Evolutionary conservation across 1,284 basidiomycete species (phyloP).

Genomic region (Ceratobasidium sp.): DNA sequence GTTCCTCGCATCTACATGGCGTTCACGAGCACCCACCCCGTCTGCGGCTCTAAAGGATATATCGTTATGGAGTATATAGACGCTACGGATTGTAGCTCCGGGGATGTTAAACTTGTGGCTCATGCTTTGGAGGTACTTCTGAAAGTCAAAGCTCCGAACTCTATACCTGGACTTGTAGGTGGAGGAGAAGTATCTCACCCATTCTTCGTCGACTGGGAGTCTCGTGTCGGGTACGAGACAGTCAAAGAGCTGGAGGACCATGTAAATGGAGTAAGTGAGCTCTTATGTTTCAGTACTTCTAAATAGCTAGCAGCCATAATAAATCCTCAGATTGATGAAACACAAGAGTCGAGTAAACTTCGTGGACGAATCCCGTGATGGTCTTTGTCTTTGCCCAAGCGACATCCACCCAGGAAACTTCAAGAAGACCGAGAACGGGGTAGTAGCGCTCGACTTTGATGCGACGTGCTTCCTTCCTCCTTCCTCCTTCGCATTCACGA

Average conservation of each 20-base stretch:
- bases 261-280: slow-evolving; percentile 51
- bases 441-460: slow-evolving; percentile 53
- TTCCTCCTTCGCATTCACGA: slow-evolving; percentile 51
- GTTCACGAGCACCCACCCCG: slow-evolving; percentile 26
- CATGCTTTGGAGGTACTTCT: slow-evolving; percentile 51
- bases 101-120: slow-evolving; percentile 24
- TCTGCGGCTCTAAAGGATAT: slow-evolving; percentile 46
- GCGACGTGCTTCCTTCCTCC: slow-evolving; percentile 51
- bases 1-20: slow-evolving; percentile 50
- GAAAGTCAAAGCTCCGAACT: slow-evolving; percentile 47
- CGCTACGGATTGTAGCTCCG: slow-evolving; percentile 48
- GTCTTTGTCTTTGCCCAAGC: slow-evolving; percentile 47
- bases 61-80: slow-evolving; percentile 49
- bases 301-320: not conserved
- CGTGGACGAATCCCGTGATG: not conserved
- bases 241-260: slow-evolving; percentile 52
- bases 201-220: slow-evolving; percentile 51
- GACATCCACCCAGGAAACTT: slow-evolving; percentile 50
- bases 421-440: slow-evolving; percentile 49
- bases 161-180: slow-evolving; percentile 49
- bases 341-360: not conserved
- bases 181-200: too few species aligned
- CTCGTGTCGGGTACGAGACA: slow-evolving; percentile 49
- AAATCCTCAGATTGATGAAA: not conserved
- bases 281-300: slow-evolving; percentile 30